A percentile compares a stretch with the other conserved stretches of the same genome.
phyloP scores from a whole-genome alignment of 768 basidiomycete species.

The Boletus sp. region DNA sequence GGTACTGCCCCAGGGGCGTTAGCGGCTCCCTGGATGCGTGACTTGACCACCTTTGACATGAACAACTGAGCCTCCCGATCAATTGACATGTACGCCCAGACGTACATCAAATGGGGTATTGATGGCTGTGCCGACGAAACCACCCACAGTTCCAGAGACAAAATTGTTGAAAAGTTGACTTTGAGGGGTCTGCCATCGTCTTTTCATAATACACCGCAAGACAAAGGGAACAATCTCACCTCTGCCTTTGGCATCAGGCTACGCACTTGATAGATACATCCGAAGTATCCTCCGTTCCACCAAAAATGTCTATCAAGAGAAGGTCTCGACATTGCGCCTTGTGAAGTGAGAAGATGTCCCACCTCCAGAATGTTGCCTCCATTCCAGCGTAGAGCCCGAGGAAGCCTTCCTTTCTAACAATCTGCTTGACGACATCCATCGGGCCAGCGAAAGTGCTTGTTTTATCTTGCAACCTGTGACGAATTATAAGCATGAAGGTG shows the following conservation, averaged over 20 bases:
- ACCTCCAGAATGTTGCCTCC: constrained; percentile 99
- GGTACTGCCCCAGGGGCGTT: constrained; percentile 66
- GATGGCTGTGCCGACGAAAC: constrained; percentile 81
- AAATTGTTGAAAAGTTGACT: constrained; percentile 86
- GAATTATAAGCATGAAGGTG: not conserved
- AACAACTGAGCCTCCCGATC: not conserved
- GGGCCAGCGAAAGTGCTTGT: constrained; percentile 87
- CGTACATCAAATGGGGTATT: constrained; percentile 81
- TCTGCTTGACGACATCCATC: constrained; percentile 81
- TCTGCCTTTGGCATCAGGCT: constrained; percentile 79
- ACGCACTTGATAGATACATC: constrained; percentile 84
- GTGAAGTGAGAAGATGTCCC: not conserved
- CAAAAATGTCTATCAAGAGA: constrained; percentile 58
- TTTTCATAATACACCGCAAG: not conserved
- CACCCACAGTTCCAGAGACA: constrained; percentile 84
- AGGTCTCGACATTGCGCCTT: not conserved
- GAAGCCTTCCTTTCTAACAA: constrained; percentile 73
- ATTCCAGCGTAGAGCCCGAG: constrained; percentile 91
- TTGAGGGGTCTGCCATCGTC: constrained; percentile 51
- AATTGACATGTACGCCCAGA: not conserved
- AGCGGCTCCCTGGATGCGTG: constrained; percentile 80
- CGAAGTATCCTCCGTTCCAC: constrained; percentile 98
- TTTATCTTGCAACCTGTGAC: constrained; percentile 82
- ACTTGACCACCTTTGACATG: constrained; percentile 79
- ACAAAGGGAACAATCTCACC: constrained; percentile 40